Percentiles rank a stretch among this genome's conserved stretches.
phyloP scores from a whole-genome alignment of 768 basidiomycete genomes.

The Mycena galericulata region DNA sequence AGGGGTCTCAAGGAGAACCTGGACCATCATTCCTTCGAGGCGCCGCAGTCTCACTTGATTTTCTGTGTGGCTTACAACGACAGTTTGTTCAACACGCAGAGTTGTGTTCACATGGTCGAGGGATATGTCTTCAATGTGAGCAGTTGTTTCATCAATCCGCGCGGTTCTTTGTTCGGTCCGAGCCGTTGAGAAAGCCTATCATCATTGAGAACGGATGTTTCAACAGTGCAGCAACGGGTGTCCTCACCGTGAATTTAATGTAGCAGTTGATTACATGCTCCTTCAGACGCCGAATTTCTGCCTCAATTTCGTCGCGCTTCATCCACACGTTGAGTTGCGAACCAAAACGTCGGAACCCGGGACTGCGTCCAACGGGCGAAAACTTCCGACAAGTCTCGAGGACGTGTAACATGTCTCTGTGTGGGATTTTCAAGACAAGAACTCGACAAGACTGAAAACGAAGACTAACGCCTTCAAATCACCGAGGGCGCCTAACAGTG shows the following conservation, averaged over 20 bases:
- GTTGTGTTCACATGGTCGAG: neutral
- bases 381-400: neutral
- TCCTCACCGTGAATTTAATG: constrained; percentile 10
- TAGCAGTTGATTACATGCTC: constrained; percentile 12
- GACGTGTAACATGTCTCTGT: constrained; percentile 16
- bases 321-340: constrained; percentile 15
- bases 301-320: constrained; percentile 23
- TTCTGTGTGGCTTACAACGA: constrained; percentile 21
- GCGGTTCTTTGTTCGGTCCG: constrained; percentile 6
- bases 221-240: too few species aligned
- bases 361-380: neutral
- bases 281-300: constrained; percentile 9
- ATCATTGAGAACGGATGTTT: neutral
- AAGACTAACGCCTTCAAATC: constrained; percentile 20
- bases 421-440: neutral
- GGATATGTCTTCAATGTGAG: neutral
- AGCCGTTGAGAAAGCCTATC: constrained; percentile 18
- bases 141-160: constrained; percentile 4
- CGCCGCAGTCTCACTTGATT: constrained; percentile 6
- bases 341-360: neutral
- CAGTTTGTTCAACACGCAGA: constrained; percentile 13
- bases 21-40: constrained; percentile 22
- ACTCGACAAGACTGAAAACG: neutral
- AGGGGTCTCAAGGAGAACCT: constrained; percentile 10
- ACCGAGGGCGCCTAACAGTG: constrained; percentile 9